phyloP scores from a whole-genome alignment of 192 early-diverging fungal genomes.

The Funneliformis geosporum region DNA sequence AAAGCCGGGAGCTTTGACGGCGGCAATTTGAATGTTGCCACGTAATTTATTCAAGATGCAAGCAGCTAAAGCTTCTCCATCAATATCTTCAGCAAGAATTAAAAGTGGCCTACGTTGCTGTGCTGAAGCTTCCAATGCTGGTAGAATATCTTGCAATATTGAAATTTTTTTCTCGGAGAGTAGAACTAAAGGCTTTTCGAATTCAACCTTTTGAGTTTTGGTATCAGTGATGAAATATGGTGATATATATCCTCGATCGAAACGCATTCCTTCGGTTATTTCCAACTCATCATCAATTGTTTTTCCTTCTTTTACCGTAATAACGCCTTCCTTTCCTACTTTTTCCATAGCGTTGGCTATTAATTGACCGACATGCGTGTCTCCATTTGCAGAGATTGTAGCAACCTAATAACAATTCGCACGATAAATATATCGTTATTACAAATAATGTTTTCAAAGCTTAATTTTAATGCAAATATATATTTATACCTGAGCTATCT shows the following conservation, averaged over 20 bases:
- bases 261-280: constrained; percentile 99
- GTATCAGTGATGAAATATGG: constrained; percentile 99
- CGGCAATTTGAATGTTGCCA: constrained; percentile 94
- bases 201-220: constrained; percentile 98
- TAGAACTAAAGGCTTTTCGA: constrained; percentile 98
- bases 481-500: constrained; percentile 87
- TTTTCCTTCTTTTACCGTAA: constrained; percentile 99
- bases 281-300: constrained; percentile 99
- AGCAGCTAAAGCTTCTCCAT: constrained; percentile 99
- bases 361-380: constrained; percentile 91
- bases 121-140: constrained; percentile 93
- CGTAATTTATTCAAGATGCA: constrained; percentile 99
- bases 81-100: constrained; percentile 98
- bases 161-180: constrained; percentile 99
- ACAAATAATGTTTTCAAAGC: not conserved
- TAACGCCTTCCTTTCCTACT: constrained; percentile 99
- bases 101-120: constrained; percentile 94
- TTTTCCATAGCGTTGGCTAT: constrained; percentile 99
- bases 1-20: constrained; percentile 99
- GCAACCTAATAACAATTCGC: constrained; percentile 53
- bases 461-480: not conserved
- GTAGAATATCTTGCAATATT: constrained; percentile 91
- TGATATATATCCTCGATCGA: constrained; percentile 99
- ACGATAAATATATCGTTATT: not conserved
- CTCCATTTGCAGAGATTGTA: constrained; percentile 99